A percentile compares a stretch with the other conserved stretches of the same genome.
Evolutionary conservation across 768 basidiomycete genomes (phyloP).

Genomic region (Tylopilus subfusipes): DNA sequence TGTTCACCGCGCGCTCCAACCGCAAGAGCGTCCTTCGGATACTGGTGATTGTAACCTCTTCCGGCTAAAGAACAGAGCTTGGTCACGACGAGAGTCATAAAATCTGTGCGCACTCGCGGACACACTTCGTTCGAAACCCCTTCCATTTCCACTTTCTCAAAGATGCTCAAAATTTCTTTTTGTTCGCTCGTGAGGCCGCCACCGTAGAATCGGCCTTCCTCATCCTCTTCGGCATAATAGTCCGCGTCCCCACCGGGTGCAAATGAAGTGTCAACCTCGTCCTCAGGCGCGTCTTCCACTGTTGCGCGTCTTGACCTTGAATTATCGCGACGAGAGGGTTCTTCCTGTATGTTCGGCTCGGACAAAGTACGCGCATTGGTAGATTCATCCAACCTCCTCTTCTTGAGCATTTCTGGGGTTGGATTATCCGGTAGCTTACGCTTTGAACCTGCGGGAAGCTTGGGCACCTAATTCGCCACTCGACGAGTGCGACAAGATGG

Average conservation of each 20-base stretch:
- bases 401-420: constrained; percentile 79
- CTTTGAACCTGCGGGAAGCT: constrained; percentile 63
- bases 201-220: constrained; percentile 90
- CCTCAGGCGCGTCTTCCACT: constrained; percentile 54
- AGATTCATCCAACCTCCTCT: constrained; percentile 56
- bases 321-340: constrained; percentile 2
- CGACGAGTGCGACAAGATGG: background rate
- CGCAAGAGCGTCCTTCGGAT: constrained; percentile 71
- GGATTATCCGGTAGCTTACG: constrained; percentile 75
- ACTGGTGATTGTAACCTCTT: constrained; percentile 63
- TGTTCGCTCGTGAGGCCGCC: constrained; percentile 91
- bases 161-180: constrained; percentile 93
- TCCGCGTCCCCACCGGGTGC: constrained; percentile 87
- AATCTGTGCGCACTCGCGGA: constrained; percentile 9
- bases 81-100: background rate
- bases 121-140: constrained; percentile 67
- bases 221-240: constrained; percentile 88
- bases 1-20: constrained; percentile 87
- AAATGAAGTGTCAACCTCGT: constrained; percentile 43
- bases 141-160: constrained; percentile 70
- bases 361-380: constrained; percentile 1
- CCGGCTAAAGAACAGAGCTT: constrained; percentile 41
- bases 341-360: constrained; percentile 8
- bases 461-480: constrained; percentile 49
- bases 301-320: constrained; percentile 42